Percentiles rank a stretch among this genome's conserved stretches.
phyloP scores from a whole-genome alignment of 2,329 filamentous ascomycete genomes.

The Neopestalotiopsis rosae region DNA sequence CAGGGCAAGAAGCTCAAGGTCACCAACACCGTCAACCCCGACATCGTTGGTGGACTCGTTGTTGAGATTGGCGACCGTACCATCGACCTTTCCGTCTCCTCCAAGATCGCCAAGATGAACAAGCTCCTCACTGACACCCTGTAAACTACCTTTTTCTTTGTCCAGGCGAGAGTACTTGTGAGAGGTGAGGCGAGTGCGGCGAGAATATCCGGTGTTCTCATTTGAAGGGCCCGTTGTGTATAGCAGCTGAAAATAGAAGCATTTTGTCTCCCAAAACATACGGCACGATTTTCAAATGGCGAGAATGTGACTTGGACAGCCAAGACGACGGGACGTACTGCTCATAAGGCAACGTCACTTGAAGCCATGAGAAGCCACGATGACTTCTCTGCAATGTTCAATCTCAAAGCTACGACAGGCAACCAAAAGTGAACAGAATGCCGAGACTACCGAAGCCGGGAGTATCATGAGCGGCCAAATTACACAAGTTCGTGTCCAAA shows the following conservation, averaged over 20 bases:
- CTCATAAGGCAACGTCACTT: not conserved
- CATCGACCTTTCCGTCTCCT: conserved; percentile 94
- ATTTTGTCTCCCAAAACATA: conserved; percentile 28
- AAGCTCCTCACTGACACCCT: conserved; percentile 96
- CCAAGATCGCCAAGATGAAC: conserved; percentile 98
- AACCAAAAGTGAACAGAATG: too few relatives aligned
- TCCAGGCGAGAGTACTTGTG: conserved; percentile 16
- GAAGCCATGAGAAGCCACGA: not conserved
- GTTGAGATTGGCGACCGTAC: conserved; percentile 98
- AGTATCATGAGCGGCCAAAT: too few relatives aligned
- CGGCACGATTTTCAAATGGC: not conserved
- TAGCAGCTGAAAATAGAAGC: conserved; percentile 39
- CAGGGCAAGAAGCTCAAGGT: conserved; percentile 98
- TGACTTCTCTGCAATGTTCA: not conserved
- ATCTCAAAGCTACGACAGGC: too few relatives aligned
- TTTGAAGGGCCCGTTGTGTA: conserved; percentile 34
- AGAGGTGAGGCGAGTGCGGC: conserved; percentile 26
- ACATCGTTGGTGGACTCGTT: conserved; percentile 90
- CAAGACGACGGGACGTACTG: not conserved
- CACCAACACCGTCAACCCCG: conserved; percentile 91
- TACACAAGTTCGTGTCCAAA: too few relatives aligned
- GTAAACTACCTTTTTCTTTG: conserved; percentile 66
- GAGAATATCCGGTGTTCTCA: conserved; percentile 26
- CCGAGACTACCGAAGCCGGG: too few relatives aligned
- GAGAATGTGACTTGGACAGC: not conserved